These are phyloP conservation scores for Lachnellula occidentalis DNA, from an alignment of 2,329 filamentous ascomycete genomes.

Conservation along the genomic window DNA sequence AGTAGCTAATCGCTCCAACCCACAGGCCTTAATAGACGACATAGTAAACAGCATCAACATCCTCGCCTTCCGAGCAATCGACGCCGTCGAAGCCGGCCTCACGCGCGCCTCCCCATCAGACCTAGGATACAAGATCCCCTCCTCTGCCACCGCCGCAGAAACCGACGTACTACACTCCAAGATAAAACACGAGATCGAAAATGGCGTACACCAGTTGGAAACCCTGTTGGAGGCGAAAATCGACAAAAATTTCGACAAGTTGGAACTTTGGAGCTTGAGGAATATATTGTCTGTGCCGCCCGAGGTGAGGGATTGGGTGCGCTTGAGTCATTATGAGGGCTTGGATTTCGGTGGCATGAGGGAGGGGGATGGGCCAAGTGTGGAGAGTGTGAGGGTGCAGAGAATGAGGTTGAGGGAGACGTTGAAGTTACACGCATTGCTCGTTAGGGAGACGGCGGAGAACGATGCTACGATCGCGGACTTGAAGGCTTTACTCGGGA, in stretches of 20 bases:
- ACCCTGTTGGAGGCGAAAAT: conserved; percentile 76
- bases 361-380: conserved; percentile 44
- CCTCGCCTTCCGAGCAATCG: conserved; percentile 82
- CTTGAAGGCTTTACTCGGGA: conserved; percentile 53
- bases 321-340: conserved; percentile 74
- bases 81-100: conserved; percentile 79
- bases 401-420: conserved; percentile 72
- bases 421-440: conserved; percentile 64
- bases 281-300: conserved; percentile 74
- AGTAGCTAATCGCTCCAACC: not conserved
- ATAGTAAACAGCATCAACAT: conserved; percentile 97
- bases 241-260: conserved; percentile 79
- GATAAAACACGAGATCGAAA: conserved; percentile 69
- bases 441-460: conserved; percentile 63
- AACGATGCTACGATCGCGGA: conserved; percentile 67
- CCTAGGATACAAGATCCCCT: conserved; percentile 68
- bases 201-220: conserved; percentile 79
- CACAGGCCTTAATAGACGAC: conserved; percentile 86
- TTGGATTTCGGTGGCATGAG: conserved; percentile 22
- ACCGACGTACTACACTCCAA: conserved; percentile 45
- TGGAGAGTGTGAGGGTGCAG: conserved; percentile 65
- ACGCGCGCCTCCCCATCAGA: conserved; percentile 65
- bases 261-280: conserved; percentile 84
- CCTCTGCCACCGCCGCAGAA: conserved; percentile 36
- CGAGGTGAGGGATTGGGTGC: conserved; percentile 70